Percentiles rank a stretch among this genome's conserved stretches.
These are phyloP conservation scores for Ophiorrhiza pumila DNA, from an alignment of 257 asterid species.

Conservation along the genomic window DNA sequence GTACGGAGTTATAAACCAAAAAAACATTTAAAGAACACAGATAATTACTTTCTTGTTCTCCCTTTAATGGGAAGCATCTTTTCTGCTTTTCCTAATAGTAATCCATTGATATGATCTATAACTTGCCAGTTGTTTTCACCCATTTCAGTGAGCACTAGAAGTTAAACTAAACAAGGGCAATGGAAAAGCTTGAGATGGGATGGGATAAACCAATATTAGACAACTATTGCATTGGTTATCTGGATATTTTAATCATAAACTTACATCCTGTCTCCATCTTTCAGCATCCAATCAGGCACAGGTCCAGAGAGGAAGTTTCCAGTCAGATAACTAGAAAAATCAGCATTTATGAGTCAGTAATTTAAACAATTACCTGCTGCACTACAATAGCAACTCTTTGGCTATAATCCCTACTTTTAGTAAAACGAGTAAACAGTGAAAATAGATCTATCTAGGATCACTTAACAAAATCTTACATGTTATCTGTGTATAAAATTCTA, in stretches of 20 bases:
- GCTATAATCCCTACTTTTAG: not conserved
- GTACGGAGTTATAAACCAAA: not conserved
- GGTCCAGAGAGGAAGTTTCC: conserved; percentile 16
- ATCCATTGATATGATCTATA: not conserved
- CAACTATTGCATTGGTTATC: not conserved
- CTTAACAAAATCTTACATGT: conserved; percentile 36
- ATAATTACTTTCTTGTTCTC: not conserved
- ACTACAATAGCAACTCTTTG: not conserved
- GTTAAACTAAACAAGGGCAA: not conserved
- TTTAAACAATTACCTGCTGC: not conserved
- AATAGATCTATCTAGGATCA: not conserved
- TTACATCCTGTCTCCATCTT: not conserved
- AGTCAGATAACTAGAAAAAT: conserved; percentile 7
- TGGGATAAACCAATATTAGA: not conserved
- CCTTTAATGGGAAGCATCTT: not conserved
- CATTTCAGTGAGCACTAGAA: not conserved
- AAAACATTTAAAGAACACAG: not conserved
- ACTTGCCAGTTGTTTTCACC: not conserved
- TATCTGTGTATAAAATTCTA: conserved; percentile 23
- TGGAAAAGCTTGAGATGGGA: not conserved
- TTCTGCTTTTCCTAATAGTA: not conserved
- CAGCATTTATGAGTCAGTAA: not conserved
- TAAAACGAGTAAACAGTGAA: not conserved
- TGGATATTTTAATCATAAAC: not conserved
- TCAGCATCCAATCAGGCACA: conserved; percentile 18